Evolutionary conservation across 257 asterid species (phyloP).

Genomic region (Haberlea rhodopensis): DNA sequence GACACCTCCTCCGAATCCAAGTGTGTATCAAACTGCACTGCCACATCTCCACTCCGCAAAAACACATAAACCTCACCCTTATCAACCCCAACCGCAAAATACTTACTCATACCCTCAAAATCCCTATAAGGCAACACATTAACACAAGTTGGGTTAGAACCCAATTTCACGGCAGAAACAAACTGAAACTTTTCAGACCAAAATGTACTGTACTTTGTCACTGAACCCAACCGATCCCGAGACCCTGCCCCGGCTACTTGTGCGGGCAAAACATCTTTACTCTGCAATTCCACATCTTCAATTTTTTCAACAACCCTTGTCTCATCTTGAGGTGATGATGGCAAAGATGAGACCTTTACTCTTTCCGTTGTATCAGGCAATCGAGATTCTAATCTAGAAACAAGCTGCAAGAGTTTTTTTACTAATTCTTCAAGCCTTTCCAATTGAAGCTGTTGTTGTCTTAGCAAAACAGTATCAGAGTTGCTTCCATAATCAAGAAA

Average conservation of each 20-base stretch:
- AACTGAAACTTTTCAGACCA: constrained; percentile 94
- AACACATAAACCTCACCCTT: constrained; percentile 60
- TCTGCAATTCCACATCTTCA: constrained; percentile 23
- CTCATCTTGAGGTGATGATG: constrained; percentile 13
- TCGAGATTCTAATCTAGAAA: constrained; percentile 65
- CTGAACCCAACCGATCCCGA: constrained; percentile 38
- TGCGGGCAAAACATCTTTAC: constrained; percentile 26
- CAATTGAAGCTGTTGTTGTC: constrained; percentile 56
- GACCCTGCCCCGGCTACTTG: constrained; percentile 12
- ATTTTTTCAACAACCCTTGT: constrained; percentile 25
- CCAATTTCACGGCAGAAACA: constrained; percentile 80
- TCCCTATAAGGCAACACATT: constrained; percentile 71
- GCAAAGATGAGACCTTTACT: constrained; percentile 19
- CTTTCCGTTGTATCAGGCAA: constrained; percentile 33
- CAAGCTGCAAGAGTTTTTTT: constrained; percentile 52
- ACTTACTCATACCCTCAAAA: constrained; percentile 73
- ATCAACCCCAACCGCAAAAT: constrained; percentile 78
- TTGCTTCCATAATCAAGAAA: constrained; percentile 9
- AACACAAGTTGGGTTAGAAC: constrained; percentile 61
- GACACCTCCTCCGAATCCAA: constrained; percentile 33
- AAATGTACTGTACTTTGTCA: constrained; percentile 64
- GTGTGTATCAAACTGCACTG: constrained; percentile 50
- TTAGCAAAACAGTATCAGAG: constrained; percentile 35
- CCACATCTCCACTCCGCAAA: constrained; percentile 66
- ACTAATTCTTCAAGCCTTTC: constrained; percentile 67